A percentile compares a stretch with the other conserved stretches of the same genome.
Conservation (phyloP, 148 eudicot species). For the Persicaria tinctoria region DNA sequence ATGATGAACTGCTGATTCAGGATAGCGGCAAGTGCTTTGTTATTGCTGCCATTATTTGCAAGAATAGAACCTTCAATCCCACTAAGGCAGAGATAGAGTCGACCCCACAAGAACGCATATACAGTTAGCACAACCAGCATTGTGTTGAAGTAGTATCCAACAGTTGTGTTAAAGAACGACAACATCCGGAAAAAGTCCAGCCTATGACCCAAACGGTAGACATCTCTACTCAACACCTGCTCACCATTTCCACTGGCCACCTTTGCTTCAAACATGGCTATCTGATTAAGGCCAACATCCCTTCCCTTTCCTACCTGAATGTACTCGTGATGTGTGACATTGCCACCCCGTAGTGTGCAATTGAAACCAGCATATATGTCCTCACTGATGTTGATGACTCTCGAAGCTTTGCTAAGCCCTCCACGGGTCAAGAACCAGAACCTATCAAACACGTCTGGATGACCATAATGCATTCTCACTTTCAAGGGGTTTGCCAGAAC, state of each 20-base stretch:
- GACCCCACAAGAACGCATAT: slow-evolving; percentile 88
- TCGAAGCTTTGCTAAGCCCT: slow-evolving; percentile 86
- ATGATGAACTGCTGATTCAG: slow-evolving; percentile 83
- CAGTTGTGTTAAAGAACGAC: slow-evolving; percentile 82
- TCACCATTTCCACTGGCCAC: slow-evolving; percentile 92
- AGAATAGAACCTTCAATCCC: slow-evolving; percentile 55
- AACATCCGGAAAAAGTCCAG: slow-evolving; percentile 88
- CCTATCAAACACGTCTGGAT: slow-evolving; percentile 90
- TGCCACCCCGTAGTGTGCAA: slow-evolving; percentile 84
- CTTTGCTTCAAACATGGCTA: slow-evolving; percentile 91
- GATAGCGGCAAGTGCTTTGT: slow-evolving; percentile 67
- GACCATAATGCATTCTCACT: slow-evolving; percentile 92
- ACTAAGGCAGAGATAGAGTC: slow-evolving; percentile 76
- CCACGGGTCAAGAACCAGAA: slow-evolving; percentile 94
- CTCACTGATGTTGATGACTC: slow-evolving; percentile 86
- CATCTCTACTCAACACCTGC: slow-evolving; percentile 83
- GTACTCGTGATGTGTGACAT: slow-evolving; percentile 90
- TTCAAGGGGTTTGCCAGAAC: slow-evolving; percentile 90
- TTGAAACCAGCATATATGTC: slow-evolving; percentile 97
- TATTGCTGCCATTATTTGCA: slow-evolving; percentile 30
- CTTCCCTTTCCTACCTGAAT: slow-evolving; percentile 95
- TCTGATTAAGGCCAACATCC: slow-evolving; percentile 88
- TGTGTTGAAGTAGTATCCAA: slow-evolving; percentile 82
- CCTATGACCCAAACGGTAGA: slow-evolving; percentile 85
- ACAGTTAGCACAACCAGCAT: slow-evolving; percentile 80